Conservation (phyloP, 2,329 filamentous ascomycete species). For the Pseudogymnoascus sp. region DNA sequence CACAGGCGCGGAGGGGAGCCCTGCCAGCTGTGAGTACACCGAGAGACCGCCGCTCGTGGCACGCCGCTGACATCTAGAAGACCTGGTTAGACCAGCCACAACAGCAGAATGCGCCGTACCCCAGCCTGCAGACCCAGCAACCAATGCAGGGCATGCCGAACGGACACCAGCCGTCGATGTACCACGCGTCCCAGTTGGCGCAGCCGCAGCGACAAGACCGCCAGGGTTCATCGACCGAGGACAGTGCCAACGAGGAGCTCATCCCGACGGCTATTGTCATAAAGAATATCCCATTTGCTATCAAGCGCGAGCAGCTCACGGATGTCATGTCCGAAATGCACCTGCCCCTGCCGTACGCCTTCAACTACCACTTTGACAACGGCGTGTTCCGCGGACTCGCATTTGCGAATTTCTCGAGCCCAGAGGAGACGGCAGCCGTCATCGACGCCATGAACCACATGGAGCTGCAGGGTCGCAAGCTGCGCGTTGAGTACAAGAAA, state of each 20-base stretch:
- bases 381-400: conserved; percentile 92
- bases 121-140: not conserved
- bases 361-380: conserved; percentile 99
- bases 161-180: not conserved
- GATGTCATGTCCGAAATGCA: conserved; percentile 90
- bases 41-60: not conserved
- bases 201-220: not conserved
- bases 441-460: conserved; percentile 94
- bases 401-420: conserved; percentile 96
- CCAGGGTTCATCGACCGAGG: conserved; percentile 10
- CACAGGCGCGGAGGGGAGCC: conserved; percentile 1
- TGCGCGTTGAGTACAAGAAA: conserved; percentile 98
- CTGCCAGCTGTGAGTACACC: not conserved
- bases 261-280: conserved; percentile 98
- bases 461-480: conserved; percentile 86
- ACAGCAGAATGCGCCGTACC: conserved; percentile 1
- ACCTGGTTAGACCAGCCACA: conserved; percentile 1
- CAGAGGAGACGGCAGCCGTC: conserved; percentile 85
- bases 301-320: conserved; percentile 92
- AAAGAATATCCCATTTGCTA: conserved; percentile 98
- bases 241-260: conserved; percentile 56
- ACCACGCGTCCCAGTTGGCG: not conserved
- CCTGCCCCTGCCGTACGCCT: conserved; percentile 90
- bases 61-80: conserved; percentile 1
- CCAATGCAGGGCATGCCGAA: conserved; percentile 3